Evolutionary conservation across 2,329 filamentous ascomycete genomes (phyloP).

Genomic region (Pyrenophora teres): DNA sequence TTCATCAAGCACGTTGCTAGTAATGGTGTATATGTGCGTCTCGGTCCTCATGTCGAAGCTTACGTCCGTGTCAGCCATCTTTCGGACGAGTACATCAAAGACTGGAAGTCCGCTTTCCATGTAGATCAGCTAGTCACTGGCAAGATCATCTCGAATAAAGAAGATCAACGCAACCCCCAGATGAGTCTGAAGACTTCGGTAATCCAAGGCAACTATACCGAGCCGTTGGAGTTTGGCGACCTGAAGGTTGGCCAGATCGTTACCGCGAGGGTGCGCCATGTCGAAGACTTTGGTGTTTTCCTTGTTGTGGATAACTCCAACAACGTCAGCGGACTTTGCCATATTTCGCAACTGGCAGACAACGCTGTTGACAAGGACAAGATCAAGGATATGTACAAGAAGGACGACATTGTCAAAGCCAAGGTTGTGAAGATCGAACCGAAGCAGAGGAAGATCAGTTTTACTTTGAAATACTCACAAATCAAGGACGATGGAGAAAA

Average conservation of each 20-base stretch:
- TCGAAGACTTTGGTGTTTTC: slow-evolving; percentile 94
- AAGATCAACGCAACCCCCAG: slow-evolving; percentile 72
- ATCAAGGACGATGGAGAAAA: slow-evolving; percentile 65
- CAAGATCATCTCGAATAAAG: slow-evolving; percentile 75
- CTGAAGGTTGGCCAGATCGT: slow-evolving; percentile 79
- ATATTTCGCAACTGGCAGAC: slow-evolving; percentile 90
- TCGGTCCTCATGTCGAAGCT: slow-evolving; percentile 80
- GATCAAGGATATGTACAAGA: slow-evolving; percentile 85
- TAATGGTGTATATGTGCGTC: slow-evolving; percentile 82
- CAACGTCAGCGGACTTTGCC: slow-evolving; percentile 91
- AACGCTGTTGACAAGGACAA: slow-evolving; percentile 81
- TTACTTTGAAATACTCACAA: slow-evolving; percentile 91
- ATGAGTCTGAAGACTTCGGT: slow-evolving; percentile 86
- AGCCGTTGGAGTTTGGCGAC: slow-evolving; percentile 74
- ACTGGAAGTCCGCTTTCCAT: slow-evolving; percentile 91
- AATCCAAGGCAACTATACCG: slow-evolving; percentile 77
- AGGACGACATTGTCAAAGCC: slow-evolving; percentile 92
- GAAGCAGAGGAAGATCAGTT: slow-evolving; percentile 78
- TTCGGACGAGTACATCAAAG: slow-evolving; percentile 88
- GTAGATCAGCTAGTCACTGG: slow-evolving; percentile 90
- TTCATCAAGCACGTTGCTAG: slow-evolving; percentile 91
- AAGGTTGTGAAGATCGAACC: slow-evolving; percentile 79
- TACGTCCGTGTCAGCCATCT: slow-evolving; percentile 86
- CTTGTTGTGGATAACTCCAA: slow-evolving; percentile 84
- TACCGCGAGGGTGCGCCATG: slow-evolving; percentile 88